phyloP scores from a whole-genome alignment of 148 eudicot genomes.

The Linanthus parryae region DNA sequence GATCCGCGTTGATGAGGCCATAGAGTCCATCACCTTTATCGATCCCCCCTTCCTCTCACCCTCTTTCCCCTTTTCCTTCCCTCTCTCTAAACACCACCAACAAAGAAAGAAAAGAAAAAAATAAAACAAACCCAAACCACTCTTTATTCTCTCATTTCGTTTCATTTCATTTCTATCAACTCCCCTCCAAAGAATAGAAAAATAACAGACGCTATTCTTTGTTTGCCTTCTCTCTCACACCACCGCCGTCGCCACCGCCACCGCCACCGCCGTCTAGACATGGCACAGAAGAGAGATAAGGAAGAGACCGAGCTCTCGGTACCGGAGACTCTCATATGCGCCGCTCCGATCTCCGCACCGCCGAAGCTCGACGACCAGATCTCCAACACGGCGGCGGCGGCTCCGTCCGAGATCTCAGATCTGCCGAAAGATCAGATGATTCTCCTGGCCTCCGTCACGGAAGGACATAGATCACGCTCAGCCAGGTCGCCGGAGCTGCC shows the following conservation, averaged over 20 bases:
- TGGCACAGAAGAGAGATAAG: slow-evolving; percentile 70
- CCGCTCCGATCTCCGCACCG: slow-evolving; percentile 15
- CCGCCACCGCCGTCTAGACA: slow-evolving; percentile 6
- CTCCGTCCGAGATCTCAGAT: slow-evolving; percentile 17
- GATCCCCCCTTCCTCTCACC: slow-evolving; percentile 12
- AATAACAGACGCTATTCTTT: too few species aligned
- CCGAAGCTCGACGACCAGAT: slow-evolving; percentile 18
- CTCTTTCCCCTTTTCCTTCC: not conserved
- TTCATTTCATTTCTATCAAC: too few species aligned
- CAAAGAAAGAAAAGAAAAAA: too few species aligned
- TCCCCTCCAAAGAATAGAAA: too few species aligned
- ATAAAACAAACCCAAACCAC: too few species aligned
- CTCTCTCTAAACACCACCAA: not conserved
- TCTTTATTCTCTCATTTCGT: too few species aligned
- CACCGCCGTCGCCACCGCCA: not conserved
- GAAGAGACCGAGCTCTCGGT: slow-evolving; percentile 70
- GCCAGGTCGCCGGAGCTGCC: slow-evolving; percentile 11
- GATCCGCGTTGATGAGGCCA: slow-evolving; percentile 40
- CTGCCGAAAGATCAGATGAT: slow-evolving; percentile 10
- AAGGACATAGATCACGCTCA: slow-evolving; percentile 18
- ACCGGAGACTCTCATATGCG: slow-evolving; percentile 32
- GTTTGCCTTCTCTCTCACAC: not conserved
- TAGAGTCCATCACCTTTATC: slow-evolving; percentile 28
- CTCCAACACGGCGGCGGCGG: slow-evolving; percentile 6
- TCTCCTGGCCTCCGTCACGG: slow-evolving; percentile 5